Conservation (phyloP, 371 early-diverging fungal species). For the Mortierella sp. region DNA sequence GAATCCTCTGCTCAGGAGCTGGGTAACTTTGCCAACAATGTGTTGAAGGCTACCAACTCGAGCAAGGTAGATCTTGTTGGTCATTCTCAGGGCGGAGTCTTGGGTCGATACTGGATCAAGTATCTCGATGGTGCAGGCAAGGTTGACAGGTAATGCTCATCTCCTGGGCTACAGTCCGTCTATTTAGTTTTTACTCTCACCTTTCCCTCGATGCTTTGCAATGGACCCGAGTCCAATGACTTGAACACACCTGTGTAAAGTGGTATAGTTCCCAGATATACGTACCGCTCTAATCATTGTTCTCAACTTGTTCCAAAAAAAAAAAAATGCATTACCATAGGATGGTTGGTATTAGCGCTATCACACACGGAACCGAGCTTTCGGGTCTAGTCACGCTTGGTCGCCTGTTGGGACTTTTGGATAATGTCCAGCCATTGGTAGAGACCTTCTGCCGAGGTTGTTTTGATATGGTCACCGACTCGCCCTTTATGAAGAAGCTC, state of each 20-base stretch:
- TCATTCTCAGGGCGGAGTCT: constrained; percentile 48
- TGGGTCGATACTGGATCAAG: constrained; percentile 49
- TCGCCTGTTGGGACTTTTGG: constrained; percentile 19
- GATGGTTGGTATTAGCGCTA: constrained; percentile 37
- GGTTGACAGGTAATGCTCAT: constrained; percentile 19
- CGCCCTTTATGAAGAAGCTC: constrained; percentile 33
- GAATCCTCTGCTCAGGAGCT: constrained; percentile 38
- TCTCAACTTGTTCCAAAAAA: background rate
- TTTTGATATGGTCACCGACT: constrained; percentile 28
- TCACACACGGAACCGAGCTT: constrained; percentile 41
- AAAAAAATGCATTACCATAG: too few relatives aligned
- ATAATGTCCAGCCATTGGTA: constrained; percentile 11
- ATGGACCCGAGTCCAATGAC: too few relatives aligned
- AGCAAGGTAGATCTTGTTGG: constrained; percentile 43
- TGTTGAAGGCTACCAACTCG: constrained; percentile 16
- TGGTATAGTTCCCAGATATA: too few relatives aligned
- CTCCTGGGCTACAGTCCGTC: background rate
- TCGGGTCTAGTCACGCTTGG: constrained; percentile 12
- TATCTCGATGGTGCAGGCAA: constrained; percentile 37
- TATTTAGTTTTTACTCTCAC: background rate
- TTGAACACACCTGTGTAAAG: too few relatives aligned
- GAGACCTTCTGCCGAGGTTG: constrained; percentile 28
- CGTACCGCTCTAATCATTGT: too few relatives aligned
- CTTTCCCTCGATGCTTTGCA: background rate
- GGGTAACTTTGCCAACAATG: constrained; percentile 23